Base-by-base conservation (phyloP, 805 yeast genomes). In the Priceomyces fermenticarens region DNA sequence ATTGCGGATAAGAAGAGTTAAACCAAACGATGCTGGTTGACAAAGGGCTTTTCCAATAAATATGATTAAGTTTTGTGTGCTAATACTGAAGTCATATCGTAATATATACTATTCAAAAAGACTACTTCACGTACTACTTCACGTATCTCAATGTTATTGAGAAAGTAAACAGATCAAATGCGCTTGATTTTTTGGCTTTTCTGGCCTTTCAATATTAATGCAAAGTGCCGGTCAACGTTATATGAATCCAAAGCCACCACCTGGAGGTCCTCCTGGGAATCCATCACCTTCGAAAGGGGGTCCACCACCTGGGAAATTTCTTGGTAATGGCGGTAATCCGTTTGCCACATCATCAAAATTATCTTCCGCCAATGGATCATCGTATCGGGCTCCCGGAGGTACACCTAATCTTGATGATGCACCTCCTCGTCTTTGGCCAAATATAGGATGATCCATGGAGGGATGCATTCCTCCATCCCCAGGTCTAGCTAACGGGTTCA, bases 391-490 rank as follows among this genome's bases (percentile, higher is more conserved):
- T 3, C 80, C 80, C 0, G 72, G 71, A 3, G 73, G 72, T 32
- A 60, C 62, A 2, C 72, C 69, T 27, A 53, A 42, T 11, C 68
- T 54, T 1, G 64, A 49, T 3, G 64, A 47, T 32, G 50, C 47
- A 8, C 35, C 35, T n/a, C 49, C 48, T 7, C 12, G 35, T 23
- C 32, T 13, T 3, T 23, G 25, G 12, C 65, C 65, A 48, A 79
- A 80, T 7, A 80, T 41, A 0, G 83, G 83, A 51, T 80, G 82
- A 33, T 71, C 55, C 1, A 65, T 51, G 3, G 75, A 66, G 1
- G 81, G 80, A 40, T 73, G 60, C 85, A 80, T 78, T 0, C 84
- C 85, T 10, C 78, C 77, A 23, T 56, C 61, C 10, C 47, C 51
- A 4, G 63, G 56, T 44, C 63, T n/a, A 23, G 73, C 62, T 37